A percentile compares a stretch with the other conserved stretches of the same genome.
Evolutionary conservation across 2,329 filamentous ascomycete genomes (phyloP).

Genomic region (Ophiobolus disseminans): DNA sequence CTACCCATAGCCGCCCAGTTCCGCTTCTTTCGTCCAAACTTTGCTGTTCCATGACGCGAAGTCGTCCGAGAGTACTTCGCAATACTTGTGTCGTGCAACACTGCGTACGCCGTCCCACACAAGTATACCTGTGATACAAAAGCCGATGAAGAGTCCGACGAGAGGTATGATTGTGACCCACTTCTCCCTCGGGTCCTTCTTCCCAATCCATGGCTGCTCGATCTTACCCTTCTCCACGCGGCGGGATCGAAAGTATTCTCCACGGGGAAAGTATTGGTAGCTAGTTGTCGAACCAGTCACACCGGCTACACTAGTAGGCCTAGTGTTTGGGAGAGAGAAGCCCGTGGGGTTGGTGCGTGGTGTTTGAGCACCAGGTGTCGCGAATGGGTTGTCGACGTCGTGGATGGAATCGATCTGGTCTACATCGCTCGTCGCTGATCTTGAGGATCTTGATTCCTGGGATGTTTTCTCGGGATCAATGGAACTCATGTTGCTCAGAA

Average conservation of each 20-base stretch:
- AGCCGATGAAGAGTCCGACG: conserved; percentile 72
- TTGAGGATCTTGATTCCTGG: conserved; percentile 8
- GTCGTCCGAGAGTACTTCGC: conserved; percentile 69
- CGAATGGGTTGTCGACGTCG: conserved; percentile 18
- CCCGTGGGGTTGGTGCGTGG: conserved; percentile 10
- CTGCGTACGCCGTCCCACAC: conserved; percentile 76
- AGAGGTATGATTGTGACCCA: conserved; percentile 84
- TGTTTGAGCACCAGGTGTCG: conserved; percentile 20
- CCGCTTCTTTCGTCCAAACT: conserved; percentile 77
- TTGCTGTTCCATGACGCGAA: conserved; percentile 66
- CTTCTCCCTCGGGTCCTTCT: conserved; percentile 78
- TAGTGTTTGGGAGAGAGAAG: conserved; percentile 12
- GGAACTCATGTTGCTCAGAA: background rate
- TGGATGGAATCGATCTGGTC: conserved; percentile 10
- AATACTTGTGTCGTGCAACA: conserved; percentile 78
- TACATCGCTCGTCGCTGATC: conserved; percentile 6
- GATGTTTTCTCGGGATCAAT: background rate
- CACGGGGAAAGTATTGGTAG: conserved; percentile 13
- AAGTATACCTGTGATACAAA: conserved; percentile 72
- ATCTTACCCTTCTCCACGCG: conserved; percentile 74
- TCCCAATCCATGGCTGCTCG: conserved; percentile 79
- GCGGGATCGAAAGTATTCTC: conserved; percentile 71
- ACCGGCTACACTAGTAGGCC: conserved; percentile 9
- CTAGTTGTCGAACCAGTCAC: conserved; percentile 13
- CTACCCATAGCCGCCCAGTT: conserved; percentile 78